A percentile compares a stretch with the other conserved stretches of the same genome.
Evolutionary conservation across 805 yeast species (phyloP).

Genomic region (Saccharomycopsis sp.): DNA sequence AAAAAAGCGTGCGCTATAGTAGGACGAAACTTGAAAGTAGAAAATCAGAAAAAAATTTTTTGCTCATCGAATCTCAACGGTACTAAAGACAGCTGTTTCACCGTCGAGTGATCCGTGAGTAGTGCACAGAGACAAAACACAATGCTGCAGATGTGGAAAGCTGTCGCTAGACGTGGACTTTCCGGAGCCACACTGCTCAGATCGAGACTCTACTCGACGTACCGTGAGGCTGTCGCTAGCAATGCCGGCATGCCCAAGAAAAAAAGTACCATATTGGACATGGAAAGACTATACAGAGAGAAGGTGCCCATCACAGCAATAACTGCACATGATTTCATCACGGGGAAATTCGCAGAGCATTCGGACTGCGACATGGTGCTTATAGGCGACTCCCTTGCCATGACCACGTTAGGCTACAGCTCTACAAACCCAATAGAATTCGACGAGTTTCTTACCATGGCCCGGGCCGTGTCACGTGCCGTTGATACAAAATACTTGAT

Average conservation of each 20-base stretch:
- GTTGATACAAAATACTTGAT: constrained; percentile 56
- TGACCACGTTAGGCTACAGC: constrained; percentile 80
- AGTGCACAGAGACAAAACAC: neutral
- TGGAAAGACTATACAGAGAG: constrained; percentile 29
- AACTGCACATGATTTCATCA: constrained; percentile 87
- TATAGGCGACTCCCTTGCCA: constrained; percentile 89
- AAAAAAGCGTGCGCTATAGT: neutral
- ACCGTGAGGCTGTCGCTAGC: neutral
- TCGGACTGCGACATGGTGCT: constrained; percentile 64
- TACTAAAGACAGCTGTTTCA: no score
- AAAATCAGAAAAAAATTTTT: no score
- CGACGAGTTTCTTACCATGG: constrained; percentile 74
- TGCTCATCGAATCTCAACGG: no score
- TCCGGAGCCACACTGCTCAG: neutral
- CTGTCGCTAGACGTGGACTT: neutral
- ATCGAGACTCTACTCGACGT: neutral
- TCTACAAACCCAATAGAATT: constrained; percentile 70
- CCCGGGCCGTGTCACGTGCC: constrained; percentile 71
- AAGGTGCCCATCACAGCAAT: constrained; percentile 43
- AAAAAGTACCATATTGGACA: constrained; percentile 33
- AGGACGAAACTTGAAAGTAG: neutral
- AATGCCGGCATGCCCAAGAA: neutral
- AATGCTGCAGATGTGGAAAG: neutral
- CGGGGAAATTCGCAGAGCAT: constrained; percentile 61
- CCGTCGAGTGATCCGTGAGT: no score